Evolutionary conservation across 2,329 filamentous ascomycete genomes (phyloP).

Genomic region (Triangularia verruculosa): DNA sequence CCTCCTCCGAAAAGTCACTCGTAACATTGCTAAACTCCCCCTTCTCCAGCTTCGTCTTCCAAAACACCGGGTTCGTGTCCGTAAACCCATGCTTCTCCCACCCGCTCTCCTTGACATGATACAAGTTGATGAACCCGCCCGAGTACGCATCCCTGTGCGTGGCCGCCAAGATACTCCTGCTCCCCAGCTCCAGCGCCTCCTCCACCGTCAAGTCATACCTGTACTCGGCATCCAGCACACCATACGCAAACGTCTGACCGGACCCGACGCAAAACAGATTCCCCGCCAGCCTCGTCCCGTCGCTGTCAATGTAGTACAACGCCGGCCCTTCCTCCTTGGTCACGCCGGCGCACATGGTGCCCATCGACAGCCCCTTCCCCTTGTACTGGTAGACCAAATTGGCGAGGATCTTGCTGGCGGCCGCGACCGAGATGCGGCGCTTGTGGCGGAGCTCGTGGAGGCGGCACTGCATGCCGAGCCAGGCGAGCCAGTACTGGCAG

Average conservation of each 20-base stretch:
- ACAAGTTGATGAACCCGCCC: conserved; percentile 96
- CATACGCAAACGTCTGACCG: conserved; percentile 97
- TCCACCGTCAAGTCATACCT: conserved; percentile 81
- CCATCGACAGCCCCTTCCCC: conserved; percentile 98
- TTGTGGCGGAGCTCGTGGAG: conserved; percentile 99
- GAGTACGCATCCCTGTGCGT: conserved; percentile 99
- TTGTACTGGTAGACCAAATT: conserved; percentile 99
- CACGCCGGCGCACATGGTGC: conserved; percentile 98
- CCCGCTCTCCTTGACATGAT: conserved; percentile 97
- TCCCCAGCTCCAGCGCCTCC: conserved; percentile 86
- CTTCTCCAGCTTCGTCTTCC: conserved; percentile 98
- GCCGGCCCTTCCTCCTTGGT: conserved; percentile 93
- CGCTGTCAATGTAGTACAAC: conserved; percentile 98
- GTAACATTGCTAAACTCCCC: conserved; percentile 97
- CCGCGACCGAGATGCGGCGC: conserved; percentile 94
- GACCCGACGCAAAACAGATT: conserved; percentile 98
- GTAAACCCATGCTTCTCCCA: conserved; percentile 99
- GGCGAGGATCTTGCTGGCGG: conserved; percentile 95
- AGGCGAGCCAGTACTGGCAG: conserved; percentile 99
- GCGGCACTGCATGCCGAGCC: conserved; percentile 97
- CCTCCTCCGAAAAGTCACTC: conserved; percentile 60
- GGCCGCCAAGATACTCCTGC: conserved; percentile 89
- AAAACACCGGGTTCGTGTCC: conserved; percentile 99
- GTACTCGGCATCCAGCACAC: conserved; percentile 95
- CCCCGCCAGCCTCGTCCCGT: conserved; percentile 86